Evolutionary conservation across 148 eudicot species (phyloP).

Genomic region (Vaccinium corymbosum): DNA sequence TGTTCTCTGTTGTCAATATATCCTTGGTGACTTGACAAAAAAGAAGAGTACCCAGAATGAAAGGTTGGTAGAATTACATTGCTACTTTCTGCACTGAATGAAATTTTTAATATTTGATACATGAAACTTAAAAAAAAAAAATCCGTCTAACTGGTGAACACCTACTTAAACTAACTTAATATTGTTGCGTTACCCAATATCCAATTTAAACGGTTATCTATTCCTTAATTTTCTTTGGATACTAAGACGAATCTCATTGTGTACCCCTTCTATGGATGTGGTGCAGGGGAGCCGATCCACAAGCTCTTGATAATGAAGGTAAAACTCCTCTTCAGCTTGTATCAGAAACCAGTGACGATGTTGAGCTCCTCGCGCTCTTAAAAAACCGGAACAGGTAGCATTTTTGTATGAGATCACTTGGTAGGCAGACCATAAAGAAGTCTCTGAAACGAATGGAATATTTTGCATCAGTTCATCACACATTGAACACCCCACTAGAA

Average conservation of each 20-base stretch:
- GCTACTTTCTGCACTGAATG: background rate
- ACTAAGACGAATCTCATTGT: background rate
- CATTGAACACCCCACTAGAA: background rate
- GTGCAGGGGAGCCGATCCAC: conserved; percentile 73
- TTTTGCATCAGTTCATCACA: background rate
- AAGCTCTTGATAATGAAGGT: conserved; percentile 55
- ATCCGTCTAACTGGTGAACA: background rate
- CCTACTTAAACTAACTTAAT: background rate
- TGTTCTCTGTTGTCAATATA: background rate
- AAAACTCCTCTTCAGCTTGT: conserved; percentile 61
- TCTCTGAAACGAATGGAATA: background rate
- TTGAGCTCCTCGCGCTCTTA: conserved; percentile 61
- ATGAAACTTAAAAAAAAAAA: background rate
- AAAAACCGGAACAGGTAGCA: conserved; percentile 51
- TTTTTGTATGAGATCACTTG: background rate
- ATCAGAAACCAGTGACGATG: conserved; percentile 49
- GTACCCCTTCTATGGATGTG: background rate
- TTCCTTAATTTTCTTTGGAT: background rate
- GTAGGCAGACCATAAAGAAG: background rate
- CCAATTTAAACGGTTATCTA: background rate
- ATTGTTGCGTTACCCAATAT: background rate
- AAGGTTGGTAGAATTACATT: too few species aligned
- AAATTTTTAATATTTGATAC: background rate
- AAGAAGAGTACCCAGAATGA: background rate
- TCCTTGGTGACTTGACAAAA: background rate